A percentile compares a stretch with the other conserved stretches of the same genome.
These are phyloP conservation scores for Triticum dicoccoides DNA, from an alignment of 176 grass and related monocot species.

Conservation along the genomic window DNA sequence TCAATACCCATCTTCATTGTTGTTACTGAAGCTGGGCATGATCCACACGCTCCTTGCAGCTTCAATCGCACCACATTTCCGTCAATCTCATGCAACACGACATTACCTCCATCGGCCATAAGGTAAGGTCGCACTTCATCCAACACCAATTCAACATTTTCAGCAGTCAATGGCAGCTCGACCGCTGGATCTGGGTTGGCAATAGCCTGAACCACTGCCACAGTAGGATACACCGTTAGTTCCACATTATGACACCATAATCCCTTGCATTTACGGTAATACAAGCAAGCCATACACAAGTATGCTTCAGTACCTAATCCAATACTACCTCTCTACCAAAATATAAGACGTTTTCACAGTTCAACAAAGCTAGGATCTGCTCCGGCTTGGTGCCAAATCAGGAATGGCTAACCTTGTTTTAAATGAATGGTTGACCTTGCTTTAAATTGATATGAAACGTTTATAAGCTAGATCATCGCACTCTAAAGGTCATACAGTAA, in stretches of 20 bases:
- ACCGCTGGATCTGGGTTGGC: constrained; percentile 55
- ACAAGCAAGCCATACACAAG: background rate
- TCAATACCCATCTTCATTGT: constrained; percentile 97
- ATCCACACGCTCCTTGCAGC: constrained; percentile 93
- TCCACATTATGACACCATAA: background rate
- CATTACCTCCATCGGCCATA: constrained; percentile 95
- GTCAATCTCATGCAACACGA: constrained; percentile 84
- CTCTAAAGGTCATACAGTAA: background rate
- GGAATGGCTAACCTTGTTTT: background rate
- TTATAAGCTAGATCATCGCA: background rate
- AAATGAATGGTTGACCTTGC: background rate
- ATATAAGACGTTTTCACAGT: too few species aligned
- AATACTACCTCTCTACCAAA: too few species aligned
- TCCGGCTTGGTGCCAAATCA: background rate
- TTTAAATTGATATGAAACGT: background rate
- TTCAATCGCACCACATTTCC: constrained; percentile 80
- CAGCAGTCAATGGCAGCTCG: constrained; percentile 72
- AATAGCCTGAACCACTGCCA: constrained; percentile 69
- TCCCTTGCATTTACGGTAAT: background rate
- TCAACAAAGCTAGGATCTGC: background rate
- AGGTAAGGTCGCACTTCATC: constrained; percentile 98
- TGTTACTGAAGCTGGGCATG: constrained; percentile 87
- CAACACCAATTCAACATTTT: constrained; percentile 87
- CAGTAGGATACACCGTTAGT: constrained; percentile 1
- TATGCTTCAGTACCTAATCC: background rate